Evolutionary conservation across 441 rosid species (phyloP), one percentile per base, ranked within the genome.

Genomic region (Pelargonium citronellum): DNA sequence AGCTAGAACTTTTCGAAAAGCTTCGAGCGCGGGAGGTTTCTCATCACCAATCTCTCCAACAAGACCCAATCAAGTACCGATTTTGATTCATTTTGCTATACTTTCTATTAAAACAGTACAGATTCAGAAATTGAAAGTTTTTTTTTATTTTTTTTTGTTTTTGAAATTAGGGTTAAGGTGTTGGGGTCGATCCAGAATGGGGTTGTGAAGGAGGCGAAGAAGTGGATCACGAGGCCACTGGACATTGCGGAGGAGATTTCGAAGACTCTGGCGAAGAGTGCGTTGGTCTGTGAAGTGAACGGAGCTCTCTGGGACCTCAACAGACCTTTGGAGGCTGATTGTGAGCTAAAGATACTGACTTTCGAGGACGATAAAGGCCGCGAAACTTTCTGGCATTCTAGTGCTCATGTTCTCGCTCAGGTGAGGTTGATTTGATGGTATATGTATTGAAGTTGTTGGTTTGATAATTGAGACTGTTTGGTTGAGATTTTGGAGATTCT

Each of bases 371-470:
- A 95, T 10, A 89, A 89, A 80, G 98, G 99, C 1, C 89, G 98
- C 0, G 97, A 95, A 73, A 89, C 98, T 53, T 91, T 92, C 55
- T 95, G 98, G 96, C 99, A 95, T 79, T 95, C 99, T 11, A 95
- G 98, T 57, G 96, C 98, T 15, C 98, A 95, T 81, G 88, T 95
- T 79, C 96, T 92, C 71, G 99, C 97, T 60, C 92, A 95, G 95
- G 99, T 92, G 66, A 30, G 37, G 12, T 34, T 24, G 30, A 24
- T 24, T 24, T 24, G 30, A 24, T 24, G 30, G 30, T 24, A 2
- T 24, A 22, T 22, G 1, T 22, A 24, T 24, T 24, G 30, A 24
- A 1, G 30, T 24, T 24, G 0, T 24, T 24, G 30, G 24, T 22
- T 22, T 22, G 24, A 22, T 0, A 22, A 22, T 22, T 22, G 24